Conservation (phyloP, 352 stramenopile genomes). For the Globisporangium okanoganense region DNA sequence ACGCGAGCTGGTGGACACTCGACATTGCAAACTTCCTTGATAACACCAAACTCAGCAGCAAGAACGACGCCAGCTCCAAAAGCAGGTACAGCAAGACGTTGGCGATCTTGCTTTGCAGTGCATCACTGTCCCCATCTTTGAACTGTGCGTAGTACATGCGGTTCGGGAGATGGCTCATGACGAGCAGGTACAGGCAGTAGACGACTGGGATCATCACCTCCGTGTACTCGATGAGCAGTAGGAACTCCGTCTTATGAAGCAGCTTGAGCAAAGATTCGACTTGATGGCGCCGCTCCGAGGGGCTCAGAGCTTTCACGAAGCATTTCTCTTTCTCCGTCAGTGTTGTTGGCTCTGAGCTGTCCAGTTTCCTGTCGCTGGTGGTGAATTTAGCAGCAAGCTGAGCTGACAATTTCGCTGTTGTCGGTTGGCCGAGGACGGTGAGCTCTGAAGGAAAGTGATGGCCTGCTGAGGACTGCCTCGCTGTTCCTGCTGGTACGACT, state of each 20-base stretch:
- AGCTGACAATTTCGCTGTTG: too few relatives aligned
- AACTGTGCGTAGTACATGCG: conserved; percentile 9
- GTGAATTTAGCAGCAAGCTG: too few relatives aligned
- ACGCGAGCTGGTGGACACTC: conserved; percentile 20
- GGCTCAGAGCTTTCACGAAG: neutral
- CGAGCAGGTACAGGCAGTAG: conserved; percentile 7
- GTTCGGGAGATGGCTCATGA: conserved; percentile 8
- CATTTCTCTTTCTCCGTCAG: neutral
- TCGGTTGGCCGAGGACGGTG: neutral
- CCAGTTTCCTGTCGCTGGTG: neutral
- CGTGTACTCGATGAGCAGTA: conserved; percentile 16
- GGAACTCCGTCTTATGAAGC: conserved; percentile 8
- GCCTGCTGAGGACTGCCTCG: too few relatives aligned
- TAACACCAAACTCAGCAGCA: conserved; percentile 15
- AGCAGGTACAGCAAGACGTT: conserved; percentile 21
- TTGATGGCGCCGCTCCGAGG: neutral
- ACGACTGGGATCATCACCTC: conserved; percentile 17
- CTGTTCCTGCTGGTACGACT: neutral
- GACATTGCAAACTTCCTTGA: conserved; percentile 8
- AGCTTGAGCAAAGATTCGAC: conserved; percentile 6
- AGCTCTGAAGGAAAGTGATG: neutral
- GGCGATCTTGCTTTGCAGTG: neutral
- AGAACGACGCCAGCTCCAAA: conserved; percentile 22
- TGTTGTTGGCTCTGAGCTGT: neutral
- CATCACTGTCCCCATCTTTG: neutral